These are phyloP conservation scores for Anethum foeniculum DNA, from an alignment of 140 eudicot species.

Conservation along the genomic window DNA sequence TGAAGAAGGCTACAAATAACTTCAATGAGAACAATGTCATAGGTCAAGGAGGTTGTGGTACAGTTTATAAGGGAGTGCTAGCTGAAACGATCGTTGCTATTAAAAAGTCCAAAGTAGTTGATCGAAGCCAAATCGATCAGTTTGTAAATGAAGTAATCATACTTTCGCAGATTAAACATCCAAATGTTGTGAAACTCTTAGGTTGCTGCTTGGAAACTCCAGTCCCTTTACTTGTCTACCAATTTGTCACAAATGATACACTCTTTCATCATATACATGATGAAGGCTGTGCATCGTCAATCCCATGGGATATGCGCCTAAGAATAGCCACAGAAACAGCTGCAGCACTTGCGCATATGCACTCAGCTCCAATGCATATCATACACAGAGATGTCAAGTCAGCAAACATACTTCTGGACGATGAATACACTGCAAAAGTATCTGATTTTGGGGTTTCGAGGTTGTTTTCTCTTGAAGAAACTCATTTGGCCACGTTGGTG, in stretches of 20 bases:
- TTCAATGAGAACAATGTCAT: slow-evolving; percentile 21
- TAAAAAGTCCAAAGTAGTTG: slow-evolving; percentile 31
- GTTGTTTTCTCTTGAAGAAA: slow-evolving; percentile 11
- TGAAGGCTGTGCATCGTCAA: slow-evolving; percentile 18
- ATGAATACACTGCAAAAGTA: slow-evolving; percentile 13
- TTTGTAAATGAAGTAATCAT: slow-evolving; percentile 50
- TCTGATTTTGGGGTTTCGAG: slow-evolving; percentile 16
- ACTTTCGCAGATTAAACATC: slow-evolving; percentile 35
- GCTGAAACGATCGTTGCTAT: slow-evolving; percentile 26
- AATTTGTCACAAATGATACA: slow-evolving; percentile 36
- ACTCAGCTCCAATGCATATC: slow-evolving; percentile 13
- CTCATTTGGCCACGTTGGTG: slow-evolving; percentile 18
- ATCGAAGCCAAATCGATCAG: slow-evolving; percentile 36
- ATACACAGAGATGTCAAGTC: slow-evolving; percentile 18
- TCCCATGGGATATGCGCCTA: slow-evolving; percentile 22
- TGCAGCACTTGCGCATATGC: slow-evolving; percentile 14
- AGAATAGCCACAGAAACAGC: slow-evolving; percentile 19
- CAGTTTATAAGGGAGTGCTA: slow-evolving; percentile 33
- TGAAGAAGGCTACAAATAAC: slow-evolving; percentile 35
- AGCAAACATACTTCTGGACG: slow-evolving; percentile 12
- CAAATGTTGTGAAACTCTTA: slow-evolving; percentile 33
- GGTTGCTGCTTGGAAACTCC: slow-evolving; percentile 49
- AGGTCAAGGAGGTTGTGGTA: slow-evolving; percentile 47
- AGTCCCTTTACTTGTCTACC: slow-evolving; percentile 35
- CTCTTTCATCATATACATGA: slow-evolving; percentile 38